Evolutionary conservation across 805 yeast species (phyloP), one percentile per base, ranked within the genome.

Genomic region (Cyberlindnera amylophila): DNA sequence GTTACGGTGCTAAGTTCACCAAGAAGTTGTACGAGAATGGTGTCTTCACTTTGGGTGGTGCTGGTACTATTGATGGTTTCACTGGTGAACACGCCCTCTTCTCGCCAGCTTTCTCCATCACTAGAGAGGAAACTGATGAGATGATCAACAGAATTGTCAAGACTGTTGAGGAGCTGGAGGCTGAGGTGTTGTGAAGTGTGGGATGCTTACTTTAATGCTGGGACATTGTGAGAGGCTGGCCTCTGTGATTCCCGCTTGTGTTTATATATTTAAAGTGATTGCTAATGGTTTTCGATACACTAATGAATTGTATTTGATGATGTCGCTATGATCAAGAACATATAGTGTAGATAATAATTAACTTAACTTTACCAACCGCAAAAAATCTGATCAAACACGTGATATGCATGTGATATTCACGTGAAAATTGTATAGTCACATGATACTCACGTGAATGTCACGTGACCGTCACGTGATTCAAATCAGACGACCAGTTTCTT

Each of bases 1-100:
- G 58, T 3, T 53, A 65, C 32, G 62, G 52, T 23, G 42, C 53
- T 24, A 58, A 55, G 49, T 55, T 73, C 32, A 58, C 64, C 33
- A 63, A 61, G 34, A 53, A 58, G 42, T 56, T 67, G 42, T 62
- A 50, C 48, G 60, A 62, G 21, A 69, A 67, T 35, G 78, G 78
- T 18, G 61, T 70, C 34, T 63, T 65, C 32, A 54, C 62, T 14
- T 61, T 72, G 69, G 71, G 69, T 14, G 58, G 62, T 43, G 57
- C 57, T 26, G 71, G 75, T 24, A 65, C 70, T 14, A 55, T 60
- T 30, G 72, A 65, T 46, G 66, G 67, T 45, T 54, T 46, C 12
- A 58, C 55, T 4, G 78, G 79, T 38, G 77, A 72, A 43, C 75
- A 71, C 45, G 56, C 68, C n/a, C 49, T 67, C 37, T 60, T 72